Percentiles rank a stretch among this genome's conserved stretches.
Evolutionary conservation across 768 basidiomycete species (phyloP).

Genomic region (Leccinum longicurvipes): DNA sequence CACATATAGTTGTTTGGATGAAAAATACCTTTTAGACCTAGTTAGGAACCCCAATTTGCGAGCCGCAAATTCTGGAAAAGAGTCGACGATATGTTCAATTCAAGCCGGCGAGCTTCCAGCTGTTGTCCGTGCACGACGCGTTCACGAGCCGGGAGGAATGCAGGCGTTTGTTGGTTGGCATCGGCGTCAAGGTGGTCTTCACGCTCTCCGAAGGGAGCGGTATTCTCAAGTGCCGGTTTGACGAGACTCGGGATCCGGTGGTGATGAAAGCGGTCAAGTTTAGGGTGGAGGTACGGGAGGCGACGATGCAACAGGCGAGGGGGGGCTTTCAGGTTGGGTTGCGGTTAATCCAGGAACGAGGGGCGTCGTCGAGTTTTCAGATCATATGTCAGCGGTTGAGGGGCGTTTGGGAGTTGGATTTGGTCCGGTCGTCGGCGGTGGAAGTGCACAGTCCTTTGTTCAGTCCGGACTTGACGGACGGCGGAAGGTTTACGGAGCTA

Average conservation of each 20-base stretch:
- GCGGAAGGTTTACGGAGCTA: constrained; percentile 29
- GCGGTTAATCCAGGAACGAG: constrained; percentile 78
- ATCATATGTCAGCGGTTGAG: constrained; percentile 63
- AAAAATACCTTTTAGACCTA: too few species aligned
- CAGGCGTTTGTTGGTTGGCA: constrained; percentile 62
- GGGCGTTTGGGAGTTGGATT: constrained; percentile 68
- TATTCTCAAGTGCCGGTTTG: constrained; percentile 72
- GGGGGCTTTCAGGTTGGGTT: constrained; percentile 57
- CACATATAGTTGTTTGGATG: too few species aligned
- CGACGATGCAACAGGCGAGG: constrained; percentile 37
- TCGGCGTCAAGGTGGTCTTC: constrained; percentile 67
- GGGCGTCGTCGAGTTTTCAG: constrained; percentile 80
- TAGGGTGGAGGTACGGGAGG: constrained; percentile 67
- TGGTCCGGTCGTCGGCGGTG: constrained; percentile 19
- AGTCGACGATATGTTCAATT: too few species aligned
- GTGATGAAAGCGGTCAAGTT: constrained; percentile 74
- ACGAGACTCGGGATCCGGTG: constrained; percentile 59
- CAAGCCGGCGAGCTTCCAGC: constrained; percentile 57
- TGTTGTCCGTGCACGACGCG: constrained; percentile 57
- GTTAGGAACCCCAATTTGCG: too few species aligned
- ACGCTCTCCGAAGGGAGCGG: constrained; percentile 62
- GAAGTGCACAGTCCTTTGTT: constrained; percentile 19
- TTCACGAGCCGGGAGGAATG: constrained; percentile 73
- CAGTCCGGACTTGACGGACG: constrained; percentile 30
- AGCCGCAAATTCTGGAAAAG: too few species aligned